Percentiles rank a stretch among this genome's conserved stretches.
phyloP scores from a whole-genome alignment of 1,284 basidiomycete genomes.

The Irpex lacteus region DNA sequence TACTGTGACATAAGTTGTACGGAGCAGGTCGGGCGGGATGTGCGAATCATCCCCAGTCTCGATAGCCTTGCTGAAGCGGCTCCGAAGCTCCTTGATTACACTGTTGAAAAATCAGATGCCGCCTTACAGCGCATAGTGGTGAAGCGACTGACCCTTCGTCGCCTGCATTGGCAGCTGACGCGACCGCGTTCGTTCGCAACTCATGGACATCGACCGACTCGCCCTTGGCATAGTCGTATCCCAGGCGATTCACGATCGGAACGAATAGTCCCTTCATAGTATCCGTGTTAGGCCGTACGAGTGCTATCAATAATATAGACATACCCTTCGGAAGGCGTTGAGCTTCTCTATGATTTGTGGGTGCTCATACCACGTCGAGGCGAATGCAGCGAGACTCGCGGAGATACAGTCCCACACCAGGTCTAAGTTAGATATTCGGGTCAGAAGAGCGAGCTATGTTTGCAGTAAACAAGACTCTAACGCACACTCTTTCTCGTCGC shows the following conservation, averaged over 20 bases:
- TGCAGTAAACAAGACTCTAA: constrained; percentile 9
- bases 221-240: constrained; percentile 70
- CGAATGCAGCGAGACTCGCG: constrained; percentile 52
- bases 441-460: background rate
- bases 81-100: constrained; percentile 71
- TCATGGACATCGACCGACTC: constrained; percentile 77
- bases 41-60: constrained; percentile 74
- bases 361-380: constrained; percentile 88
- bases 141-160: constrained; percentile 48
- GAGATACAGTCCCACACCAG: constrained; percentile 74
- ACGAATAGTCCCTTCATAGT: constrained; percentile 61
- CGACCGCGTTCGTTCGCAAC: constrained; percentile 78
- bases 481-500: constrained; percentile 75
- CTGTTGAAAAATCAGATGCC: constrained; percentile 31
- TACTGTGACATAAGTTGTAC: constrained; percentile 50
- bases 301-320: constrained; percentile 17
- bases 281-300: too few species aligned
- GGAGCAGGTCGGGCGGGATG: constrained; percentile 78
- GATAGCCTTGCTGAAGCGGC: constrained; percentile 74
- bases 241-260: constrained; percentile 78
- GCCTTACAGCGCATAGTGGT: background rate
- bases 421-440: constrained; percentile 36
- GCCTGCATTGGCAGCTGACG: constrained; percentile 59
- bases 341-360: constrained; percentile 57
- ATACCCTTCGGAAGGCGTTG: constrained; percentile 62